Base-by-base conservation (phyloP, 495 filamentous ascomycete species). In the Podospora pseudoanserina region DNA sequence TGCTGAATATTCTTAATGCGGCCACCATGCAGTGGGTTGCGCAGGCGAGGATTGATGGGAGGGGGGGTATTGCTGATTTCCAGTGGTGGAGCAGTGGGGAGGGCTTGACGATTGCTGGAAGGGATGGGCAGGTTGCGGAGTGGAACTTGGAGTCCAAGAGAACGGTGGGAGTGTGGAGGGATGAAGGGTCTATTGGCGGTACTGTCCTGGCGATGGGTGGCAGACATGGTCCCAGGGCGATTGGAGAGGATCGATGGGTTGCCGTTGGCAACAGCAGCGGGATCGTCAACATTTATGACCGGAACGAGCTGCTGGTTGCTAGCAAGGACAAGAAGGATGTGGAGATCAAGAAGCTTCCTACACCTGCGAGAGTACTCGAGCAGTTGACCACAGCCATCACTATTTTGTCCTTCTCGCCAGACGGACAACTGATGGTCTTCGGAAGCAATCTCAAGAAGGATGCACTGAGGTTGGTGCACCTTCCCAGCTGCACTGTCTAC, bases 221-320 rank as follows among this genome's bases (percentile, higher is more conserved):
- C 6, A 78, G 77, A 64, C 79, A 78, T 9, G 83, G 84, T 0
- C 88, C 87, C 9, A 76, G 79, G 4, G 79, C 83, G 63, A 81
- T 96, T 5, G 93, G 93, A n/a, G 88, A 87, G 0, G 91, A 96
- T 76, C 83, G 92, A 67, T 98, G 92, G 92, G 84, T 97, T 7
- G 94, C 91, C 11, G 83, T 97, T 27, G 95, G 95, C 5, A 91
- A 88, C 34, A 89, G 87, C 53, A 91, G 88, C 60, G 95, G 95
- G 28, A 88, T 99, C 26, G 87, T 96, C 28, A 97, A 97, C 75
- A 83, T 99, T 61, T 99, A 99, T 78, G 93, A 98, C 76, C 90
- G 95, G 5, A 81, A 86, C 26, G 76, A 79, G 18, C 82, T 77
- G 86, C 85, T 91, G 77, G 82, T 70, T 65, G 77, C 78, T 1